These are phyloP conservation scores for Pontederia paniculata DNA, from an alignment of 176 grass and related monocot species.

Conservation along the genomic window DNA sequence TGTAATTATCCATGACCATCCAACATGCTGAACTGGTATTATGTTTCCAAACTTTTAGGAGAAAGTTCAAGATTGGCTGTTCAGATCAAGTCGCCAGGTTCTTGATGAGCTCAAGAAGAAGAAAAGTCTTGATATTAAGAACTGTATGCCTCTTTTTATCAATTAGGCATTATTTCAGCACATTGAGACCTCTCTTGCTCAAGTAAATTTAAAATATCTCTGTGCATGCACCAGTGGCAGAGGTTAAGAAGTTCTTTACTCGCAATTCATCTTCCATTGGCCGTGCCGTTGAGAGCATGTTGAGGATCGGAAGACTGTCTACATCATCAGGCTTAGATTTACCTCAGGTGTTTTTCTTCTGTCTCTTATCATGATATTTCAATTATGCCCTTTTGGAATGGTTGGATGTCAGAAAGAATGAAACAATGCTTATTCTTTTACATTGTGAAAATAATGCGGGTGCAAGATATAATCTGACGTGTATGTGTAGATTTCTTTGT, in stretches of 20 bases:
- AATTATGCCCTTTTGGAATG: too few species aligned
- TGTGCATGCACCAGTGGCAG: slow-evolving; percentile 23
- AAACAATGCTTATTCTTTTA: too few species aligned
- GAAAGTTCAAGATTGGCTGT: slow-evolving; percentile 72
- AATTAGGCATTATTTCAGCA: slow-evolving; percentile 5
- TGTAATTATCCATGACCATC: slow-evolving; percentile 6
- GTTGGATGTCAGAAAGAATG: too few species aligned
- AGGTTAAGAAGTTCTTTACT: slow-evolving; percentile 45
- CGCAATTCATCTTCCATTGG: slow-evolving; percentile 41
- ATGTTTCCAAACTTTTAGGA: slow-evolving; percentile 58
- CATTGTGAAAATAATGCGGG: too few species aligned
- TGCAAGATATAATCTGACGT: too few species aligned
- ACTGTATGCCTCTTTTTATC: slow-evolving; percentile 39
- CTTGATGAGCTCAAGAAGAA: slow-evolving; percentile 64
- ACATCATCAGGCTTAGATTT: slow-evolving; percentile 65
- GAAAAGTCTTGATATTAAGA: slow-evolving; percentile 39
- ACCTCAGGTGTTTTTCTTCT: slow-evolving; percentile 58
- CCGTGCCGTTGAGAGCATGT: slow-evolving; percentile 64
- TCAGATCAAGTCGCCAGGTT: slow-evolving; percentile 54
- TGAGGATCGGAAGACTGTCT: slow-evolving; percentile 69
- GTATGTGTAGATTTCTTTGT: too few species aligned
- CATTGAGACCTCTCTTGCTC: neutral
- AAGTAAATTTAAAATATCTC: neutral
- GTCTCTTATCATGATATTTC: neutral
- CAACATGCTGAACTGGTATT: slow-evolving; percentile 3